These are phyloP conservation scores for Rhizopus microsporus DNA, from an alignment of 371 early-diverging fungal genomes.

Conservation along the genomic window DNA sequence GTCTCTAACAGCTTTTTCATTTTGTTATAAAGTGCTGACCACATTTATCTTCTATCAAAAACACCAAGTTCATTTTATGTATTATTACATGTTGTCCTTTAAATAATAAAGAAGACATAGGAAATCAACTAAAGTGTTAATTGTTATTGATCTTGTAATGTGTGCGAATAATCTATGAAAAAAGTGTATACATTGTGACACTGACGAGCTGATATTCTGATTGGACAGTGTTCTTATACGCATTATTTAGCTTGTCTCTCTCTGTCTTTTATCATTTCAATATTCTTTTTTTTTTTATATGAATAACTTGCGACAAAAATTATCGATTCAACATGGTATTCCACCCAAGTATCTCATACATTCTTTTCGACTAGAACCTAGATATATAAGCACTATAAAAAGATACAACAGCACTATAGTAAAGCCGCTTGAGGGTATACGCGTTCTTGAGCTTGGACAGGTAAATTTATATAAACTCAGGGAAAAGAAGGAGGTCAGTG, in stretches of 20 bases:
- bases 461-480: slow-evolving; percentile 16
- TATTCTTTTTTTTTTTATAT: background rate
- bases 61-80: too few relatives aligned
- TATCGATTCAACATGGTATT: too few relatives aligned
- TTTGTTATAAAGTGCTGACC: too few relatives aligned
- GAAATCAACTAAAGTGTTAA: too few relatives aligned
- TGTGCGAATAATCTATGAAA: too few relatives aligned
- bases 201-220: background rate
- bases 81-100: too few relatives aligned
- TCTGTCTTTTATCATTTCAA: background rate
- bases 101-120: too few relatives aligned
- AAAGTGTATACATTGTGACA: slow-evolving; percentile 5
- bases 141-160: too few relatives aligned
- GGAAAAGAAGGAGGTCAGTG: background rate
- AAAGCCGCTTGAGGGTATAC: slow-evolving; percentile 50
- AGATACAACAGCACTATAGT: slow-evolving; percentile 6
- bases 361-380: background rate
- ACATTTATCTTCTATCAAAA: too few relatives aligned
- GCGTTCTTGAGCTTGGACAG: slow-evolving; percentile 55
- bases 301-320: too few relatives aligned
- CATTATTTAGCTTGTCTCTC: background rate
- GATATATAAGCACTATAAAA: background rate
- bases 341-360: background rate
- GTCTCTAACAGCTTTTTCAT: too few relatives aligned
- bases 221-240: background rate